phyloP scores from a whole-genome alignment of 441 rosid genomes.

The Eutrema salsugineum region DNA sequence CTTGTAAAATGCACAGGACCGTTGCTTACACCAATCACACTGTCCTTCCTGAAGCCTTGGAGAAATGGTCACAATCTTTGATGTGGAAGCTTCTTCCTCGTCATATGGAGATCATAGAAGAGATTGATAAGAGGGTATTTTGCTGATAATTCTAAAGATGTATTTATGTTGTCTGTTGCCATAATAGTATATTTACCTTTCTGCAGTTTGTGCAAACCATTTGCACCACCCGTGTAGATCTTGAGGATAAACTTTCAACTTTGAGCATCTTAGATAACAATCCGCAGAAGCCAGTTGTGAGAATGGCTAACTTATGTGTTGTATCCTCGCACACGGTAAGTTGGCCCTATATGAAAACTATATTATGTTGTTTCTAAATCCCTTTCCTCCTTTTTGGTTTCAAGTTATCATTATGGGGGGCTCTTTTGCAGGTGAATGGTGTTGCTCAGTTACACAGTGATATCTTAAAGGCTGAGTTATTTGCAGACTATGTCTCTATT shows the following conservation, averaged over 20 bases:
- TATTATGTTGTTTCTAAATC: neutral
- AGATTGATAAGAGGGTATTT: constrained; percentile 87
- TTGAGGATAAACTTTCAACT: constrained; percentile 77
- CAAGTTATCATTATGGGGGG: constrained; percentile 12
- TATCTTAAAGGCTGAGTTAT: constrained; percentile 83
- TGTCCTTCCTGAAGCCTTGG: constrained; percentile 99
- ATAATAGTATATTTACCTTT: constrained; percentile 13
- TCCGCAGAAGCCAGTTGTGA: constrained; percentile 91
- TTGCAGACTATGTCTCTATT: constrained; percentile 87
- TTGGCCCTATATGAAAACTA: neutral
- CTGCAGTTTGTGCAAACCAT: constrained; percentile 77
- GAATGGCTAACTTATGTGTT: constrained; percentile 98
- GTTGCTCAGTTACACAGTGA: constrained; percentile 99
- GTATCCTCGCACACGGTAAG: constrained; percentile 88
- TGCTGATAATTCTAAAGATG: neutral
- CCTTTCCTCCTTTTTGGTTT: neutral
- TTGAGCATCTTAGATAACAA: constrained; percentile 82
- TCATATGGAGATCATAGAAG: constrained; percentile 98
- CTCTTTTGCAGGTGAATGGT: constrained; percentile 78
- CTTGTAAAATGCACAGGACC: constrained; percentile 49
- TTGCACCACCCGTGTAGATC: constrained; percentile 49
- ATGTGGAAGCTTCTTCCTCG: constrained; percentile 99
- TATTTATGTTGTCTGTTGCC: constrained; percentile 2
- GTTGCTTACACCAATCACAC: constrained; percentile 98
- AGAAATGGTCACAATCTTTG: constrained; percentile 96